phyloP scores from a whole-genome alignment of 805 yeast species.

The Cyberlindnera euphorbiiphila region DNA sequence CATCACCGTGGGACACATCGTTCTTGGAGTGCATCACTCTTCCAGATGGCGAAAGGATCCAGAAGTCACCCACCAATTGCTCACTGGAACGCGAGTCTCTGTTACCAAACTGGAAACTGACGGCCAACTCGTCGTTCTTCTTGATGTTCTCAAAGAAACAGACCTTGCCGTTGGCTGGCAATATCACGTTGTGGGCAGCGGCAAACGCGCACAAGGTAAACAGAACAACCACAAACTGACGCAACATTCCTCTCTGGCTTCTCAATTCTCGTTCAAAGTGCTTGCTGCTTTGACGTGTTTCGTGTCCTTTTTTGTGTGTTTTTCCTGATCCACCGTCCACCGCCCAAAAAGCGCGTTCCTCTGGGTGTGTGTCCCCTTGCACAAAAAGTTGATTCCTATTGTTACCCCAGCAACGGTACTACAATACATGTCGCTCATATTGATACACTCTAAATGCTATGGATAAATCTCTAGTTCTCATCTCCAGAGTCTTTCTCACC shows the following conservation, averaged over 20 bases:
- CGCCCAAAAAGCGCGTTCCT: too few species aligned
- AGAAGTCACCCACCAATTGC: slow-evolving; percentile 66
- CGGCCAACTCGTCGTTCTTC: slow-evolving; percentile 79
- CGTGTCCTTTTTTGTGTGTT: slow-evolving; percentile 3
- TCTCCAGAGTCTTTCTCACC: slow-evolving; percentile 23
- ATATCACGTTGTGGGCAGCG: slow-evolving; percentile 72
- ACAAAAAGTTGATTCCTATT: too few species aligned
- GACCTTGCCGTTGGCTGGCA: slow-evolving; percentile 79
- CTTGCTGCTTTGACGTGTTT: neutral
- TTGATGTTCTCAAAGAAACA: slow-evolving; percentile 86
- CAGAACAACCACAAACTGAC: slow-evolving; percentile 2
- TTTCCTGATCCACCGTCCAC: too few species aligned
- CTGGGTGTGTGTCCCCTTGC: too few species aligned
- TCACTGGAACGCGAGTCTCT: slow-evolving; percentile 69
- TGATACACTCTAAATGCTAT: neutral
- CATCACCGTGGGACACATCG: slow-evolving; percentile 78
- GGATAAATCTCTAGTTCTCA: too few species aligned
- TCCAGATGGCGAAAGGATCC: slow-evolving; percentile 33
- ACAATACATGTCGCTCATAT: too few species aligned
- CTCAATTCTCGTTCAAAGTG: too few species aligned
- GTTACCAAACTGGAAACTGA: slow-evolving; percentile 91
- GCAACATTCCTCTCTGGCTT: too few species aligned
- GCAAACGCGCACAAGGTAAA: slow-evolving; percentile 17
- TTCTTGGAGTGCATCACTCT: slow-evolving; percentile 46
- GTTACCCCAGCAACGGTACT: too few species aligned